Conservation (phyloP, 2,329 filamentous ascomycete genomes). For the Bertia moriformis region DNA sequence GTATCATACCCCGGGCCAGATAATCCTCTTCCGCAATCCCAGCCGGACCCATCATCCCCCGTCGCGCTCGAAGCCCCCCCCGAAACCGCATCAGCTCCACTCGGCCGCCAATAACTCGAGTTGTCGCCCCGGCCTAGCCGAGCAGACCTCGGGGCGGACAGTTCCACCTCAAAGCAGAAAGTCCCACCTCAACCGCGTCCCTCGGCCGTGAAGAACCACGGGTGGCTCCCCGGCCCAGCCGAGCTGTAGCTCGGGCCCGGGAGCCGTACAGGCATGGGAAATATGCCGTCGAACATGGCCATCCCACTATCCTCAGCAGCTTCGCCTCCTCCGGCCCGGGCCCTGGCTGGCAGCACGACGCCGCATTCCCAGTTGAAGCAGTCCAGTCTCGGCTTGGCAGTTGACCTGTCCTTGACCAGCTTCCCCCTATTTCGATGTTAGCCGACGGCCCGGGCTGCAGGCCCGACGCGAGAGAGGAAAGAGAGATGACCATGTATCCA, state of each 20-base stretch:
- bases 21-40: too few relatives aligned
- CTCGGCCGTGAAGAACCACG: neutral
- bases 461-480: too few relatives aligned
- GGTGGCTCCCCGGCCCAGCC: neutral
- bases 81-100: too few relatives aligned
- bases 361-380: slow-evolving; percentile 95
- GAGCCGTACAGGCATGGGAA: neutral
- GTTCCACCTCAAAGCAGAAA: too few relatives aligned
- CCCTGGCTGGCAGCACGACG: slow-evolving; percentile 52
- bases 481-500: slow-evolving; percentile 2
- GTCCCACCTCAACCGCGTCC: too few relatives aligned
- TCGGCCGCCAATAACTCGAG: too few relatives aligned
- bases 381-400: slow-evolving; percentile 58
- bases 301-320: slow-evolving; percentile 55
- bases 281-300: neutral
- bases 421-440: slow-evolving; percentile 53
- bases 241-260: neutral
- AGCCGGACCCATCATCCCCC: too few relatives aligned
- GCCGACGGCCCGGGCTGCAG: too few relatives aligned
- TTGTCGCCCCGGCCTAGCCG: too few relatives aligned
- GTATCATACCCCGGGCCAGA: too few relatives aligned
- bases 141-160: too few relatives aligned
- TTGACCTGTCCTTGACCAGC: slow-evolving; percentile 53
- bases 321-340: slow-evolving; percentile 58
- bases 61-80: too few relatives aligned